Percentiles rank a stretch among this genome's conserved stretches.
Evolutionary conservation across 1,139 yeast species (phyloP).

Genomic region (Schizosaccharomyces versatilis): DNA sequence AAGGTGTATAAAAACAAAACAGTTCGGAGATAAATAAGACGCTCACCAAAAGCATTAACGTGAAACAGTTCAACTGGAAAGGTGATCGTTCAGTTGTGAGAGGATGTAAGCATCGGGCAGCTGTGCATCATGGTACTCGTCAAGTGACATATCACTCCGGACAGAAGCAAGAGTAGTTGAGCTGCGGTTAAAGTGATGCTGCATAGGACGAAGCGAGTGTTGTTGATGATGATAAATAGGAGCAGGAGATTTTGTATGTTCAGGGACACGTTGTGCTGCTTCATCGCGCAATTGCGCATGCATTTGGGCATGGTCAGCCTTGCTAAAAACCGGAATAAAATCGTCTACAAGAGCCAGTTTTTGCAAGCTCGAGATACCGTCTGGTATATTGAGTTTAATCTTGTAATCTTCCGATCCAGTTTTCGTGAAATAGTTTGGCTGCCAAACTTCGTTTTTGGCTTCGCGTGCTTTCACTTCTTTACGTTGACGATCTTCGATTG

Average conservation of each 20-base stretch:
- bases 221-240: too few relatives aligned
- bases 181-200: neutral
- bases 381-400: conserved; percentile 2
- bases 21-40: neutral
- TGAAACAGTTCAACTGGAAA: neutral
- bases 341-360: neutral
- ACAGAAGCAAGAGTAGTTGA: neutral
- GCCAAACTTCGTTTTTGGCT: conserved; percentile 61
- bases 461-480: conserved; percentile 43
- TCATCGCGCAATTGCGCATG: neutral
- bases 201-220: too few relatives aligned
- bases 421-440: conserved; percentile 47
- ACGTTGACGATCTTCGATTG: conserved; percentile 71
- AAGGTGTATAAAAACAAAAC: too few relatives aligned
- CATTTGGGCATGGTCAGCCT: neutral
- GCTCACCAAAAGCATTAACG: neutral
- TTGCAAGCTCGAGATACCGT: neutral
- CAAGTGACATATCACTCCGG: neutral
- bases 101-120: neutral
- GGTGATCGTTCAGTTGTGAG: neutral
- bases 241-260: too few relatives aligned
- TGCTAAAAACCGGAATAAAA: neutral
- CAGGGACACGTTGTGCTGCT: too few relatives aligned
- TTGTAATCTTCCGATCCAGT: conserved; percentile 17
- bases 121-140: conserved; percentile 1